Evolutionary conservation across 345 rosid species (phyloP).

Genomic region (Microthlaspi erraticum): DNA sequence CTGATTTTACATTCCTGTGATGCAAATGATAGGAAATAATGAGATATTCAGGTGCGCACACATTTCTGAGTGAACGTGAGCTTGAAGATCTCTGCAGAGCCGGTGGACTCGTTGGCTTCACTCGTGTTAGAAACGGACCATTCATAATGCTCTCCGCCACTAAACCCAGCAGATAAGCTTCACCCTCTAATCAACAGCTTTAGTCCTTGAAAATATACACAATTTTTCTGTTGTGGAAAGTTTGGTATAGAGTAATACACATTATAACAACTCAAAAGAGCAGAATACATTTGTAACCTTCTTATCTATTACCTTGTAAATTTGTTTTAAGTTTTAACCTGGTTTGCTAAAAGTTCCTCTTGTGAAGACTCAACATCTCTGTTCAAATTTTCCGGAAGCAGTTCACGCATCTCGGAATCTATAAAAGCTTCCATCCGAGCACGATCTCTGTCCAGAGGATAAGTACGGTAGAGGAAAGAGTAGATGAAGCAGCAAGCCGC

Average conservation of each 20-base stretch:
- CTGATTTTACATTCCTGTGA: conserved; percentile 21
- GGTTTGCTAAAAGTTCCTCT: not conserved
- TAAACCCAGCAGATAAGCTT: conserved; percentile 58
- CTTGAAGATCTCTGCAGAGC: conserved; percentile 80
- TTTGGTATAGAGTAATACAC: conserved; percentile 23
- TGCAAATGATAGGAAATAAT: conserved; percentile 48
- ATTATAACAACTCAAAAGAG: conserved; percentile 14
- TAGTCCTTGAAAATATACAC: not conserved
- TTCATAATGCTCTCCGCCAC: conserved; percentile 83
- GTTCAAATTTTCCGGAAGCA: conserved; percentile 43
- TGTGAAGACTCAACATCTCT: conserved; percentile 34
- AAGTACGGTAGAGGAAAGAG: conserved; percentile 73
- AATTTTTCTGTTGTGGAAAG: conserved; percentile 3
- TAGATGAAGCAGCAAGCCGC: conserved; percentile 76
- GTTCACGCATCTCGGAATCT: conserved; percentile 75
- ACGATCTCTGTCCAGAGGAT: conserved; percentile 77
- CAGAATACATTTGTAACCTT: not conserved
- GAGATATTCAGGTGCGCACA: conserved; percentile 57
- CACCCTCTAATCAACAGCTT: conserved; percentile 1
- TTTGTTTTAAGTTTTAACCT: conserved; percentile 29
- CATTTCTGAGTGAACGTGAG: conserved; percentile 68
- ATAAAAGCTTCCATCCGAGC: conserved; percentile 79
- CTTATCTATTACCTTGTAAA: conserved; percentile 15
- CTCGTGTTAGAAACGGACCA: conserved; percentile 54
- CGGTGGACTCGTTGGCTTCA: conserved; percentile 74